Conservation (phyloP, 345 rosid species). For the Psidium friedrichsthalianum region DNA sequence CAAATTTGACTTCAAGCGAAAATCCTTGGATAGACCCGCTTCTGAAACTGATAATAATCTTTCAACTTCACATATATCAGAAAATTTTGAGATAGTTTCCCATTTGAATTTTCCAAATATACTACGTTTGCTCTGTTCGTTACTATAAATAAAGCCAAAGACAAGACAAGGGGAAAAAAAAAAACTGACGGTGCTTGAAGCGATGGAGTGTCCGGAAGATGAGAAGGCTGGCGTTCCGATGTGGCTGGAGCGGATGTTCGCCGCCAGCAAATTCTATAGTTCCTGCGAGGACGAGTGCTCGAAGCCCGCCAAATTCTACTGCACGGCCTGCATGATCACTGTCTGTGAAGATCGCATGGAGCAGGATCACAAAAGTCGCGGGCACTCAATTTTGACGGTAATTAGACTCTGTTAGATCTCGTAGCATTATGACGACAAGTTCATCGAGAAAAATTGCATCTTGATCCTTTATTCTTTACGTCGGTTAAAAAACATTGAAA, state of each 20-base stretch:
- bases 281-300: neutral
- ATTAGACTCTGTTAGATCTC: neutral
- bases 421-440: neutral
- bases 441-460: neutral
- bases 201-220: neutral
- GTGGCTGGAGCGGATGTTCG: neutral
- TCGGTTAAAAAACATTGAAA: neutral
- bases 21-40: neutral
- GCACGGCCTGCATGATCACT: neutral
- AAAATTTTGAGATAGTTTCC: neutral
- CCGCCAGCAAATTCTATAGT: neutral
- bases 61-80: neutral
- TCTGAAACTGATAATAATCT: neutral
- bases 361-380: neutral
- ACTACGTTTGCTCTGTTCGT: neutral
- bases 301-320: neutral
- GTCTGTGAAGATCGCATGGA: neutral
- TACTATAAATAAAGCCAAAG: neutral
- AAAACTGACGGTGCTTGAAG: neutral
- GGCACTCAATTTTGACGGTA: neutral
- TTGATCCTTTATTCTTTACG: neutral
- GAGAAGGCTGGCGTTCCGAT: neutral
- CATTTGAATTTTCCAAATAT: neutral
- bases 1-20: neutral
- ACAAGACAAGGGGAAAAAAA: neutral